Evolutionary conservation across 176 grass and related monocot genomes (phyloP).

Genomic region (Zizania latifolia): DNA sequence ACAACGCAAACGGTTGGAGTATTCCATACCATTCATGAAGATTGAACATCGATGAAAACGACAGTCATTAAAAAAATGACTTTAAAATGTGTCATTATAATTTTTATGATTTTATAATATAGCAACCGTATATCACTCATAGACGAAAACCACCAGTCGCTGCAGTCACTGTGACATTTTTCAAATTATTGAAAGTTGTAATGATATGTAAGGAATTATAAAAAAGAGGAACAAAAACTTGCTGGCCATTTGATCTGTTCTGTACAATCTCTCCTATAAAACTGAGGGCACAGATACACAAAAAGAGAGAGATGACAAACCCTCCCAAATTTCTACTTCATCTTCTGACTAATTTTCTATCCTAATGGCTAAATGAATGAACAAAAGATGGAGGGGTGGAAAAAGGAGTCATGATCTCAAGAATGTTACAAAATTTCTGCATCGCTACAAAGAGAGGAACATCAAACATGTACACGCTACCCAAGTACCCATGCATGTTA

Average conservation of each 20-base stretch:
- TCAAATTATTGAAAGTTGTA: too few relatives aligned
- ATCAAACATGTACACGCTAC: constrained; percentile 50
- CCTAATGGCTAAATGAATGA: constrained; percentile 40
- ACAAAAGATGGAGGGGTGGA: neutral
- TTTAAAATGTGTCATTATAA: too few relatives aligned
- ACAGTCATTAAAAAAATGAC: neutral
- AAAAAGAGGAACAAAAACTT: too few relatives aligned
- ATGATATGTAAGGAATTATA: too few relatives aligned
- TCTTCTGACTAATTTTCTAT: constrained; percentile 31
- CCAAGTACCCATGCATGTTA: constrained; percentile 20
- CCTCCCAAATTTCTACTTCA: constrained; percentile 40
- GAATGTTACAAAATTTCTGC: constrained; percentile 34
- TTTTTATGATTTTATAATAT: too few relatives aligned
- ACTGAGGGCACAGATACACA: constrained; percentile 20
- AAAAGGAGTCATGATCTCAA: constrained; percentile 22
- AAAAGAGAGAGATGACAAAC: constrained; percentile 1
- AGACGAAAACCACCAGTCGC: too few relatives aligned
- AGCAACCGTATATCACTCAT: too few relatives aligned
- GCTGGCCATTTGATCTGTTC: constrained; percentile 27
- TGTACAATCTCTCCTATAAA: constrained; percentile 64
- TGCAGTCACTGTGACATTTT: too few relatives aligned
- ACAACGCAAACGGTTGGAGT: too few relatives aligned
- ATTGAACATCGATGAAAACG: neutral
- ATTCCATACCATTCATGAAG: neutral
- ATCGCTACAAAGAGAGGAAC: constrained; percentile 29